Percentiles rank a stretch among this genome's conserved stretches.
phyloP scores from a whole-genome alignment of 2,329 filamentous ascomycete genomes.

The Cladosporium sp. region DNA sequence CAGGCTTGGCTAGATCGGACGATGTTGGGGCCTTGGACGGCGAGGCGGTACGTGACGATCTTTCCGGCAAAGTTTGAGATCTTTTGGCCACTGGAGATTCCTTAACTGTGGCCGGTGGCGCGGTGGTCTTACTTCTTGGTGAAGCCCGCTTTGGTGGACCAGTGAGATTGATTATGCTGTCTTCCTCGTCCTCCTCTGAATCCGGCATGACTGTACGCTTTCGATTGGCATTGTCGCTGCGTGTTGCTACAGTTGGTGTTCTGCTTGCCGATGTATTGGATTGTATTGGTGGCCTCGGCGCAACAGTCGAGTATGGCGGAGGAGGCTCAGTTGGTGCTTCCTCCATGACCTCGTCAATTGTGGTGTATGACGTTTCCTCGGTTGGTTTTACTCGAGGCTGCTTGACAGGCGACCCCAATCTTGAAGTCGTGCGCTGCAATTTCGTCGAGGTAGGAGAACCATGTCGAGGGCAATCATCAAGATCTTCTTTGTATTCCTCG shows the following conservation, averaged over 20 bases:
- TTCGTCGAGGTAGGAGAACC: constrained; percentile 1
- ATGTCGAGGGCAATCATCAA: constrained; percentile 10
- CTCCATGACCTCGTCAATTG: constrained; percentile 37
- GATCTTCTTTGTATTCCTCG: constrained; percentile 35
- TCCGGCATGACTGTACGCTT: constrained; percentile 5
- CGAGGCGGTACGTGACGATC: background rate
- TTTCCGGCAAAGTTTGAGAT: background rate
- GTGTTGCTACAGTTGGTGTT: background rate
- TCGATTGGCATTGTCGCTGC: background rate
- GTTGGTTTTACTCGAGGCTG: constrained; percentile 9
- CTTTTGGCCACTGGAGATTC: background rate
- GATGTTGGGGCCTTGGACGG: constrained; percentile 5
- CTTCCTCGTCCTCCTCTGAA: constrained; percentile 25
- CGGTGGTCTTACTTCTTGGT: background rate
- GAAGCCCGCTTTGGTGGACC: background rate
- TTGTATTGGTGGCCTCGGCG: constrained; percentile 16
- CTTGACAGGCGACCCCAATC: background rate
- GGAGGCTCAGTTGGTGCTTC: constrained; percentile 27
- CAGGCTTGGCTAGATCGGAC: constrained; percentile 1
- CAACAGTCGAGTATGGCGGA: constrained; percentile 44
- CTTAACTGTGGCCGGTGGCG: background rate
- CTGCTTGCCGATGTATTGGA: background rate
- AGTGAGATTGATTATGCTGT: constrained; percentile 1
- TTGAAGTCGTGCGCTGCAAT: background rate
- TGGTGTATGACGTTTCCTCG: constrained; percentile 27